Base-by-base conservation (phyloP, 129 eudicot species). In the Escallonia rubra region DNA sequence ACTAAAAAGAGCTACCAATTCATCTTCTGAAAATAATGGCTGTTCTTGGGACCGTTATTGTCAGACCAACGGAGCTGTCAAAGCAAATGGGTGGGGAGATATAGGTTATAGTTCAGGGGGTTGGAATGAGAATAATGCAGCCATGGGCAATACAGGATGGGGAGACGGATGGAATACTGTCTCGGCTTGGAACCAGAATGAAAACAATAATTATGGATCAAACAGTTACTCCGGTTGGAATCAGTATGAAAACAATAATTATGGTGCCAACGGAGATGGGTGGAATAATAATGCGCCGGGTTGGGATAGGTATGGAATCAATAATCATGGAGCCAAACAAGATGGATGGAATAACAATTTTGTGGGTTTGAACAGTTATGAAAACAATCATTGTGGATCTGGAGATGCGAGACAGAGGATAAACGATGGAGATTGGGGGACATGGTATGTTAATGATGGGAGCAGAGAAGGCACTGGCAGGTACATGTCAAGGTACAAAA, bases 81-180 rank as follows among this genome's bases (percentile, higher is more conserved):
- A 77, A 71, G 73, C 59, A 50, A 69, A 67, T 57, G 73, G 67
- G 45, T 69, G 79, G 81, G 69, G 69, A 15, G 81, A 57, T 15
- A 10, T 46, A 60, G 59, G 49, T 40, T 12, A 80, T 40, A 72
- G 65, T 57, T 46, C 76, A 54, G 64, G 79, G 79, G 65, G 72
- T 3, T 52, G 59, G 66, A 58, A 49, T 7, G 83, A 69, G 51
- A 78, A 65, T 63, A 68, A 70, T 5, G 41, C 57, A 5, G 64
- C 62, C 8, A 68, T 61, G 44, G 79, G 61, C 38, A 72, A 70
- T 64, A 62, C 15, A 4, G 74, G 81, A 11, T 72, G 72, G 65
- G 79, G 70, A 12, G 80, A 74, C 52, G 77, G 77, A 16, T 66
- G 86, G 86, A 74, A 73, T 55, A 63, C 67, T 39, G 56, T 57